Evolutionary conservation across 495 filamentous ascomycete species (phyloP), one percentile per base, ranked within the genome.

Genomic region (Hypoxylon crocopeplum): DNA sequence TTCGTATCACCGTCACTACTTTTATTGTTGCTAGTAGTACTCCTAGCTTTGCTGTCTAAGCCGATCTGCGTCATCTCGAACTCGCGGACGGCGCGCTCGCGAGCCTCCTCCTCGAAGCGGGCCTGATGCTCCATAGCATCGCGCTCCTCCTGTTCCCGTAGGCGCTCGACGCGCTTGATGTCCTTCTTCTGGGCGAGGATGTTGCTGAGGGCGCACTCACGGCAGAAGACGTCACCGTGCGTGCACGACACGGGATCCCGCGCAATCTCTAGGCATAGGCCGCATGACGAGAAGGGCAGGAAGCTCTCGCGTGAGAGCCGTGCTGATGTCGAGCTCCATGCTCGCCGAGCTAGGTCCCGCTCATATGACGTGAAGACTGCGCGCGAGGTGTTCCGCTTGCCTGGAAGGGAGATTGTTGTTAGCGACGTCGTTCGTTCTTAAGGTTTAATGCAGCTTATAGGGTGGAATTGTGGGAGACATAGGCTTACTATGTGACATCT

Each of bases 281-380:
- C 85, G 76, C 94, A 98, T 5, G 89, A 91, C 29, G 86, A 92
- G 75, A 98, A 97, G 7, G 92, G 86, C 16, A 98, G 87, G 79
- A 95, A 98, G 53, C 89, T 93, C 68, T 98, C 94, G 61, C 94
- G 89, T 37, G 84, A 85, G 27, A 98, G 90, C 41, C 90, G 90
- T n/a, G 92, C 91, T 25, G 86, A 82, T 59, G 88, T 90, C 5
- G 88, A 84, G 68, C 87, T 87, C 89, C 95, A 98, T 48, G 84
- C 83, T 17, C 81, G 75, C 67, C 90, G 88, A 27, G 96, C 87
- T 29, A 91, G 84, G 50, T 80, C 79, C 41, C 94, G 88, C 76
- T 98, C 94, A 75, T 97, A 86, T 42, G 93, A 87, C 54, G 94
- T 98, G 80, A 97, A 98, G 74, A 97, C 90, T 15, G 94, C 88